Conservation (phyloP, 352 stramenopile genomes). For the Pythium aphanidermatum region DNA sequence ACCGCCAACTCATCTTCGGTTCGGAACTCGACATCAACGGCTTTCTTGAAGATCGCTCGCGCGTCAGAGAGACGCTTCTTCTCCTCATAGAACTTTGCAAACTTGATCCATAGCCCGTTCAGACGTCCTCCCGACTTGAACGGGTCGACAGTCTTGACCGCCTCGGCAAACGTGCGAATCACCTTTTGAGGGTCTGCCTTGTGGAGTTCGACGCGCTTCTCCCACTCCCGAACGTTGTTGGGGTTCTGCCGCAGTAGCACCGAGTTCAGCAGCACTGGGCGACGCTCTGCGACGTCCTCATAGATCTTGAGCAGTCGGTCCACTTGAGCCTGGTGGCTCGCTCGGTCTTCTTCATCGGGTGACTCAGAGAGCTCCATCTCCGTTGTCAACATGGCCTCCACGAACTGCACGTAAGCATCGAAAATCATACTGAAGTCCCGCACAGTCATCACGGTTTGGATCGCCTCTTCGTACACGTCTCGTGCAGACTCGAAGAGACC, state of each 20-base stretch:
- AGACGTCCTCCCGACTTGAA: conserved; percentile 80
- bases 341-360: conserved; percentile 38
- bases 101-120: conserved; percentile 91
- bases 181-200: conserved; percentile 48
- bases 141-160: conserved; percentile 90
- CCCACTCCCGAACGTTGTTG: conserved; percentile 97
- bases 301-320: conserved; percentile 83
- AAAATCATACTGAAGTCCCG: conserved; percentile 99
- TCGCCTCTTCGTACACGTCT: conserved; percentile 94
- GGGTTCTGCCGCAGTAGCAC: conserved; percentile 98
- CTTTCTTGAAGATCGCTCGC: conserved; percentile 90
- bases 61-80: conserved; percentile 90
- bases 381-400: conserved; percentile 95
- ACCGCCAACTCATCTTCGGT: conserved; percentile 91
- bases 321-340: conserved; percentile 61
- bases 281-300: conserved; percentile 91
- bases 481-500: conserved; percentile 96
- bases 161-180: conserved; percentile 86
- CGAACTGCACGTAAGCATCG: conserved; percentile 98
- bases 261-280: conserved; percentile 92
- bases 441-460: conserved; percentile 64
- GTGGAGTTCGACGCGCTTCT: conserved; percentile 91
- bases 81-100: conserved; percentile 95
- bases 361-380: conserved; percentile 89
- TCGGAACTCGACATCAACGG: conserved; percentile 64